Base-by-base conservation (phyloP, 805 yeast species). In the Metschnikowia henanensis region DNA sequence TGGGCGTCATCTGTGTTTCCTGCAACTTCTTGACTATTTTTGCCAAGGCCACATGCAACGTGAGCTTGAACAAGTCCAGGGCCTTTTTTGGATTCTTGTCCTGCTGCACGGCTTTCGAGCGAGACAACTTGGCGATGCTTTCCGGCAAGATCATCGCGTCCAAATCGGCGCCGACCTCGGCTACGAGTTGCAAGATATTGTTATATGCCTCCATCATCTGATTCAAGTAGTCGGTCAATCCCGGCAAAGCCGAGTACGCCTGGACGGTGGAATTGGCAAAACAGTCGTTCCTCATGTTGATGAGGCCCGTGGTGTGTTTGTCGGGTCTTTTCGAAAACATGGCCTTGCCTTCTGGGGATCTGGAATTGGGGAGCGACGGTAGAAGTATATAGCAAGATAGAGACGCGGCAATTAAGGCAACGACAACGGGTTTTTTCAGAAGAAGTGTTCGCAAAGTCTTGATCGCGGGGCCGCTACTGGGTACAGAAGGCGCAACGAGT, bases 181-280 rank as follows among this genome's bases (percentile, higher is more conserved):
- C 43, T 3, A 56, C 39, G 16, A 61, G 55, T 19, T 49, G 45
- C 33, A 51, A 49, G 6, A 67, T 44, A 10, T 56, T 51, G 23
- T 52, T 51, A 50, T 58, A 69, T 5, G 59, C 52, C 13, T 55
- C 52, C 30, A 70, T 61, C 42, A 76, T 61, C 23, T 59, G 55
- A 45, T 71, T 81, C 47, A 86, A 60, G 53, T 87, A 86, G 4
- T 64, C 67, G 29, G 83, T 78, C 37, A 87, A 57, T 0, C 76
- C 75, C 0, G 87, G 83, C 15, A 84, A 59, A 0, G 89, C 66
- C 15, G 83, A 77, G 42, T 86, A 73, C 0, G 91, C 94, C 61
- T 92, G 99, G 16, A 94, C 58, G 1, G 91, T 82, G 6, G 95
- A 79, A 58, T 94, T 92, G 48, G 96, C 96, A 68, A 88, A 92